phyloP scores from a whole-genome alignment of 495 filamentous ascomycete genomes.

The Daldinia grandis region DNA sequence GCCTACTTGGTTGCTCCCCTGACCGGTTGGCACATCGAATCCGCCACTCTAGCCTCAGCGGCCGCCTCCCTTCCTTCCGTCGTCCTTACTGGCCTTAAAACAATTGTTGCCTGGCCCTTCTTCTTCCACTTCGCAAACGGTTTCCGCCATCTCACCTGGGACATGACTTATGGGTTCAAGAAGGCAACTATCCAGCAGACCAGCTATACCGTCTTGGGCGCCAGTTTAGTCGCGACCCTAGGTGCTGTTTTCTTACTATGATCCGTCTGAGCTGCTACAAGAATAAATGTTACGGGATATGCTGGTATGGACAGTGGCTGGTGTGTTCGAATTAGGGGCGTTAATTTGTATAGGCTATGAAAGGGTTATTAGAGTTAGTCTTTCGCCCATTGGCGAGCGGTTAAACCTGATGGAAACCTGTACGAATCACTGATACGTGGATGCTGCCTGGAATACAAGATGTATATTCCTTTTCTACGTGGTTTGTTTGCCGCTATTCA shows the following conservation, averaged over 20 bases:
- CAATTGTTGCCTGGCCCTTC: constrained; percentile 79
- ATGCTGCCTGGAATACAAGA: constrained; percentile 20
- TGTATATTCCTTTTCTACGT: constrained; percentile 14
- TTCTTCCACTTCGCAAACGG: constrained; percentile 88
- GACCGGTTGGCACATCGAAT: constrained; percentile 86
- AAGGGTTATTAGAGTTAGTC: background rate
- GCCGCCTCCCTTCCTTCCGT: constrained; percentile 75
- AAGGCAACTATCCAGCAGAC: constrained; percentile 76
- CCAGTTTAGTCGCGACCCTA: constrained; percentile 68
- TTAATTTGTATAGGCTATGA: background rate
- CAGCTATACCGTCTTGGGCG: constrained; percentile 78
- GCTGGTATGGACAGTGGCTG: background rate
- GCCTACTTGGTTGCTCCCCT: constrained; percentile 85
- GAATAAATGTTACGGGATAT: background rate
- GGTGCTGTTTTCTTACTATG: constrained; percentile 62
- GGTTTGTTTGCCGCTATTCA: background rate
- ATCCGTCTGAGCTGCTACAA: background rate
- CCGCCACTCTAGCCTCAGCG: constrained; percentile 76
- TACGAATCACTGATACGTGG: constrained; percentile 10
- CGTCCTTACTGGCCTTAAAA: constrained; percentile 78
- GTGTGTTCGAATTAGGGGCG: background rate
- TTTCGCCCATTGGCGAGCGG: background rate
- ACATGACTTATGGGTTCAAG: constrained; percentile 72
- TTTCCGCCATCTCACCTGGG: constrained; percentile 88
- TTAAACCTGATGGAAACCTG: background rate